phyloP scores from a whole-genome alignment of 768 basidiomycete species.

The Boletellus sp. region DNA sequence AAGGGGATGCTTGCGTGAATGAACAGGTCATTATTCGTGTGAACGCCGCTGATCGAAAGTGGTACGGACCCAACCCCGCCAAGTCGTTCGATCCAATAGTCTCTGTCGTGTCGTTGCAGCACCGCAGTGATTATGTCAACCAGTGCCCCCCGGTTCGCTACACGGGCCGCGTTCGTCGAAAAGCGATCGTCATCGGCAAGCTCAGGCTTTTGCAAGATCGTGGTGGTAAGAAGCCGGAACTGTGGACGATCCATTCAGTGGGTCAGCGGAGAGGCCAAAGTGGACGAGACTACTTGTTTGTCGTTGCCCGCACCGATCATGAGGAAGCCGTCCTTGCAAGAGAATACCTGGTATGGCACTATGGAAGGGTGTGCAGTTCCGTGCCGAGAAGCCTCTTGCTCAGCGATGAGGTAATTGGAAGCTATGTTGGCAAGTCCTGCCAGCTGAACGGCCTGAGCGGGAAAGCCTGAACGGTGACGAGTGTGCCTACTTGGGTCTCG shows the following conservation, averaged over 20 bases:
- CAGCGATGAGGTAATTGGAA: slow-evolving; percentile 87
- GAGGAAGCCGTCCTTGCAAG: slow-evolving; percentile 80
- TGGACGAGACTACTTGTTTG: slow-evolving; percentile 54
- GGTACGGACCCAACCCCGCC: slow-evolving; percentile 72
- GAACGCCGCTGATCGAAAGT: slow-evolving; percentile 4
- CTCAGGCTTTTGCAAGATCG: slow-evolving; percentile 58
- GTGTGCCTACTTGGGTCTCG: slow-evolving; percentile 71
- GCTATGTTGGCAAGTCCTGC: slow-evolving; percentile 91
- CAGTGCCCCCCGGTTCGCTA: slow-evolving; percentile 69
- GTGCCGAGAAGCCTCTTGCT: slow-evolving; percentile 75
- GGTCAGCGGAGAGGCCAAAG: background rate
- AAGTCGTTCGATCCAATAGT: slow-evolving; percentile 73
- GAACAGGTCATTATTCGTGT: slow-evolving; percentile 4
- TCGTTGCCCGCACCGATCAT: slow-evolving; percentile 96
- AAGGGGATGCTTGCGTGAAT: slow-evolving; percentile 59
- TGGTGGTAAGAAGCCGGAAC: slow-evolving; percentile 66
- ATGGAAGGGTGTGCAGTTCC: slow-evolving; percentile 95
- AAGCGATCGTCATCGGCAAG: slow-evolving; percentile 63
- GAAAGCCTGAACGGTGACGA: background rate
- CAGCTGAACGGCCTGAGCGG: slow-evolving; percentile 45
- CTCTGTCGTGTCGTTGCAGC: slow-evolving; percentile 54
- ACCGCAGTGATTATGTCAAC: slow-evolving; percentile 61
- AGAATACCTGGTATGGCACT: slow-evolving; percentile 90
- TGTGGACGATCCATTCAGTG: slow-evolving; percentile 32
- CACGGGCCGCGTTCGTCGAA: slow-evolving; percentile 69